phyloP scores from a whole-genome alignment of 176 grass and related monocot genomes.

The Phragmites australis region DNA sequence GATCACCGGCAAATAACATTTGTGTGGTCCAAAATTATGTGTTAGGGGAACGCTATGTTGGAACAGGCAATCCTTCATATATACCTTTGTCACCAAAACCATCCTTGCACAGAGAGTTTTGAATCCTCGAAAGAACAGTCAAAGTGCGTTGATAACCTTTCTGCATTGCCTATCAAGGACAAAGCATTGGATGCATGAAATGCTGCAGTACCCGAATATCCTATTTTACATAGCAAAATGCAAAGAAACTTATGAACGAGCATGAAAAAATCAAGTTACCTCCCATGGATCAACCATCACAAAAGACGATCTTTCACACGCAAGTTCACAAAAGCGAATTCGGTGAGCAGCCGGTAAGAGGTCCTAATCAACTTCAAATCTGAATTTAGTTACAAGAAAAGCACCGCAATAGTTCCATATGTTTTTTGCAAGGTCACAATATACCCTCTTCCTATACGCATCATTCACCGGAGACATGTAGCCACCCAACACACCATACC shows the following conservation, averaged over 20 bases:
- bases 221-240: not conserved
- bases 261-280: constrained; percentile 51
- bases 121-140: constrained; percentile 61
- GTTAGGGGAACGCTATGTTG: not conserved
- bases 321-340: constrained; percentile 65
- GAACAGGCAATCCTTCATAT: not conserved
- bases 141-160: constrained; percentile 68
- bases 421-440: not conserved
- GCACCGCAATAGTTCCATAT: not conserved
- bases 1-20: not conserved
- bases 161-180: constrained; percentile 62
- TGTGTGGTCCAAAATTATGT: not conserved
- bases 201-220: not conserved
- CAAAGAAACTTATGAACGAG: not conserved
- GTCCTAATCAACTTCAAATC: constrained; percentile 46
- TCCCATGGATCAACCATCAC: constrained; percentile 94
- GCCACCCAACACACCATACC: constrained; percentile 58
- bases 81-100: constrained; percentile 55
- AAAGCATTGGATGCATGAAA: not conserved
- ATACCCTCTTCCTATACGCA: constrained; percentile 88
- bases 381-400: not conserved
- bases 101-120: constrained; percentile 47
- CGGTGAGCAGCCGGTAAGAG: constrained; percentile 58
- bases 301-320: constrained; percentile 66
- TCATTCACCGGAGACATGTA: constrained; percentile 96